Evolutionary conservation across 768 basidiomycete genomes (phyloP).

Genomic region (Cubamyces sp.): DNA sequence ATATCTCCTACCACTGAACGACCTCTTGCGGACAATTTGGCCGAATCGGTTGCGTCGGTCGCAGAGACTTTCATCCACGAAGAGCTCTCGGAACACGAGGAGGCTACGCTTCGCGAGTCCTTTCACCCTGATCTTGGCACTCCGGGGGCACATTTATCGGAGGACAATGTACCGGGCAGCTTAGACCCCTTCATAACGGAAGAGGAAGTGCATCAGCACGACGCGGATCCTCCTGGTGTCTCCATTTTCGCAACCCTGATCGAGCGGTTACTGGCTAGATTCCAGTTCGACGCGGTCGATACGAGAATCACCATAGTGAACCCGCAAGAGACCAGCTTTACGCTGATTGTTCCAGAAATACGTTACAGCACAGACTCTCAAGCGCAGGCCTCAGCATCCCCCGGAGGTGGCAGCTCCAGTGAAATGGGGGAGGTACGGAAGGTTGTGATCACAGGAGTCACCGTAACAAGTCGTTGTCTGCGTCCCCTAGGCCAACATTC

Average conservation of each 20-base stretch:
- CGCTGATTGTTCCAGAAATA: constrained; percentile 59
- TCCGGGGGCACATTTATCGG: constrained; percentile 22
- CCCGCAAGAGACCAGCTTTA: constrained; percentile 63
- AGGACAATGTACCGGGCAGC: constrained; percentile 66
- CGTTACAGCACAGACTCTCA: constrained; percentile 54
- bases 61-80: constrained; percentile 88
- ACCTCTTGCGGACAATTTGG: constrained; percentile 47
- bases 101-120: constrained; percentile 70
- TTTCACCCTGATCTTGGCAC: constrained; percentile 51
- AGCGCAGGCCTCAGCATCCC: not conserved
- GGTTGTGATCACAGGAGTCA: constrained; percentile 59
- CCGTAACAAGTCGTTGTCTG: constrained; percentile 55
- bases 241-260: constrained; percentile 82
- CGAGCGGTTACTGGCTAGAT: constrained; percentile 75
- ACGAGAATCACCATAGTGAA: constrained; percentile 72
- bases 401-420: not conserved
- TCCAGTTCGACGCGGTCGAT: constrained; percentile 75
- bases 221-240: constrained; percentile 71
- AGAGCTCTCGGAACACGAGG: constrained; percentile 75
- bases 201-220: constrained; percentile 46
- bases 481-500: constrained; percentile 27
- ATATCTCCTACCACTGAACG: constrained; percentile 24
- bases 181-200: constrained; percentile 57
- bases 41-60: constrained; percentile 81
- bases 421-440: constrained; percentile 44